Percentiles rank a stretch among this genome's conserved stretches.
Evolutionary conservation across 169 alveolate genomes (phyloP).

Genomic region (Plasmodium gonderi): DNA sequence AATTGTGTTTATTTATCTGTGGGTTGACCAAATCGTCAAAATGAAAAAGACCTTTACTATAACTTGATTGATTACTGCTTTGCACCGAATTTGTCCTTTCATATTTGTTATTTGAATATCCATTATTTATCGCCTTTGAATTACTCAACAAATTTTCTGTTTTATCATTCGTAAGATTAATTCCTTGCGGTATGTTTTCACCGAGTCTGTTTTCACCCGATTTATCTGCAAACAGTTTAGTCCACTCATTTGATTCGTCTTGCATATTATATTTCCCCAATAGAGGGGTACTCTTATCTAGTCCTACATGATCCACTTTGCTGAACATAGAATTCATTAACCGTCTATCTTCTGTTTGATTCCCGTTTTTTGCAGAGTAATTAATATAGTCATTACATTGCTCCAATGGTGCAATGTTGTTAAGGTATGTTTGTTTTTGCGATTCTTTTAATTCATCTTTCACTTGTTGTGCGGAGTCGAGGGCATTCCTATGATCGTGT

Average conservation of each 20-base stretch:
- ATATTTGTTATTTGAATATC: neutral
- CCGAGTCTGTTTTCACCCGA: too few relatives aligned
- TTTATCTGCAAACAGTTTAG: neutral
- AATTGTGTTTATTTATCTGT: conserved; percentile 23
- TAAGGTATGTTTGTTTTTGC: neutral
- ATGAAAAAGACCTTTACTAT: conserved; percentile 41
- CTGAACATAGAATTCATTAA: neutral
- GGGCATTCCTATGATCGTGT: neutral
- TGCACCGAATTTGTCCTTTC: neutral
- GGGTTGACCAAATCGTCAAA: conserved; percentile 67
- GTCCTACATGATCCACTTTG: neutral
- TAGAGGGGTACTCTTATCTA: neutral
- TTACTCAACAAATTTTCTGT: neutral
- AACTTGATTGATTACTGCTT: neutral
- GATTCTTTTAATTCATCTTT: neutral
- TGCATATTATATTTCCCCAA: neutral
- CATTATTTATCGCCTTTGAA: neutral
- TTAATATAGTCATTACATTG: neutral
- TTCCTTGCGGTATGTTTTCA: neutral
- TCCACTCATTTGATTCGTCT: neutral
- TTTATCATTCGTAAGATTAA: neutral
- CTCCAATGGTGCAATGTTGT: neutral
- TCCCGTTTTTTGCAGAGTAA: neutral
- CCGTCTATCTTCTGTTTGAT: neutral
- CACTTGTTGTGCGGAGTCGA: neutral